Percentiles rank a stretch among this genome's conserved stretches.
phyloP scores from a whole-genome alignment of 2,329 filamentous ascomycete species.

The Exophiala spinifera region DNA sequence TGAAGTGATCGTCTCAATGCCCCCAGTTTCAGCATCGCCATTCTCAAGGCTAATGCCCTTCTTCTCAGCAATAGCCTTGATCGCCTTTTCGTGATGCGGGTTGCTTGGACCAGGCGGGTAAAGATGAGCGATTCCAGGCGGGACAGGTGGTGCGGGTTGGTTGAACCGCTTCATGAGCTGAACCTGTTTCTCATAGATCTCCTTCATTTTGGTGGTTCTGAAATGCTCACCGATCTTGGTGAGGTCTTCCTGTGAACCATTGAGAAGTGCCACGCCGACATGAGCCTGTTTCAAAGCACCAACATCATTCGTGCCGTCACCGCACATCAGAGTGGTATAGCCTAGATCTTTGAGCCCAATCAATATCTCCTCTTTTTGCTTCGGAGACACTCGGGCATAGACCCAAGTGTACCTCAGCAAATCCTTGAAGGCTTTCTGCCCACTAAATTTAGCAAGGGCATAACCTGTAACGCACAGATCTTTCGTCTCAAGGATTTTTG shows the following conservation, averaged over 20 bases:
- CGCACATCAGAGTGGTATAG: slow-evolving; percentile 98
- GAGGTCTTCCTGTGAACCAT: slow-evolving; percentile 88
- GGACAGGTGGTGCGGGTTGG: slow-evolving; percentile 86
- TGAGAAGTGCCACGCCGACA: slow-evolving; percentile 91
- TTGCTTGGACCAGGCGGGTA: slow-evolving; percentile 89
- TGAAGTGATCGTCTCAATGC: slow-evolving; percentile 63
- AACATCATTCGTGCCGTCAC: slow-evolving; percentile 97
- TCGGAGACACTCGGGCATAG: slow-evolving; percentile 94
- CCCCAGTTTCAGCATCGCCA: slow-evolving; percentile 49
- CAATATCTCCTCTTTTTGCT: slow-evolving; percentile 99
- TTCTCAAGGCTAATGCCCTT: slow-evolving; percentile 58
- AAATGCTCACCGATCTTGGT: slow-evolving; percentile 89
- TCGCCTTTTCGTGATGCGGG: slow-evolving; percentile 89
- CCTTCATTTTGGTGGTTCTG: slow-evolving; percentile 96
- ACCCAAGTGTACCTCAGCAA: slow-evolving; percentile 92
- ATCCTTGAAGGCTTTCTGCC: slow-evolving; percentile 69
- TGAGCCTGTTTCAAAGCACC: slow-evolving; percentile 97
- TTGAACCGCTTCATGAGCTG: slow-evolving; percentile 92
- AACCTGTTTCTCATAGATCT: slow-evolving; percentile 95
- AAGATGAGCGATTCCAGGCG: slow-evolving; percentile 85
- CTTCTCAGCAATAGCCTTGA: slow-evolving; percentile 77
- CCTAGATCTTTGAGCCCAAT: slow-evolving; percentile 92
- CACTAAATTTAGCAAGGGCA: slow-evolving; percentile 83
- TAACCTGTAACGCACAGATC: slow-evolving; percentile 96
- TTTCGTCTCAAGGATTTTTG: slow-evolving; percentile 75